These are phyloP conservation scores for Aspergillus vadensis DNA, from an alignment of 2,329 filamentous ascomycete genomes.

Conservation along the genomic window DNA sequence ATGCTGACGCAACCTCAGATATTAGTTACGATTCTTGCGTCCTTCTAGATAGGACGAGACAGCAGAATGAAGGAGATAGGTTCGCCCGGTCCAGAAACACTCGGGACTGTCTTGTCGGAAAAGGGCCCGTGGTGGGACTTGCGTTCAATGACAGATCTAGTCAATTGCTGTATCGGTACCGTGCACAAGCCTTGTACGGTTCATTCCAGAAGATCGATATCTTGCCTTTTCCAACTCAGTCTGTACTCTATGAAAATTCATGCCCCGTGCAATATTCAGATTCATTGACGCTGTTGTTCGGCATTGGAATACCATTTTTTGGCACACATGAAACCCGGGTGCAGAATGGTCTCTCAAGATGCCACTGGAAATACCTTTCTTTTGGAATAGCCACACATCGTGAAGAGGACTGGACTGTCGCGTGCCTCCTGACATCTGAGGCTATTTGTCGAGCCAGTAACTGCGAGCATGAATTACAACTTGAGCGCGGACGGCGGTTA, in stretches of 20 bases:
- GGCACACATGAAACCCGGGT: slow-evolving; percentile 34
- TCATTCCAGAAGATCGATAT: slow-evolving; percentile 35
- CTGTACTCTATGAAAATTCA: slow-evolving; percentile 26
- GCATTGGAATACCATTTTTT: slow-evolving; percentile 45
- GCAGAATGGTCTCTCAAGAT: slow-evolving; percentile 21
- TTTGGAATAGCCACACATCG: slow-evolving; percentile 41
- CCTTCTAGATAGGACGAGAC: slow-evolving; percentile 20
- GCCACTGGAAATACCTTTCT: slow-evolving; percentile 45
- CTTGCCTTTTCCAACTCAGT: slow-evolving; percentile 12
- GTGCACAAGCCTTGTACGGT: slow-evolving; percentile 37
- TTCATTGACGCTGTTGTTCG: slow-evolving; percentile 34
- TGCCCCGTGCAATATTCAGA: slow-evolving; percentile 29
- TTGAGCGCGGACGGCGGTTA: slow-evolving; percentile 45
- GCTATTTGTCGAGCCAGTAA: slow-evolving; percentile 26
- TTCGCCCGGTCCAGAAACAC: slow-evolving; percentile 1
- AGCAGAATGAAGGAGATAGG: background rate
- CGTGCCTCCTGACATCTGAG: slow-evolving; percentile 42
- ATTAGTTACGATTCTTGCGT: slow-evolving; percentile 21
- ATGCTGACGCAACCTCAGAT: slow-evolving; percentile 21
- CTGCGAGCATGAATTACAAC: slow-evolving; percentile 40
- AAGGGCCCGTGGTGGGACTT: slow-evolving; percentile 32
- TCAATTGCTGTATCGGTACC: slow-evolving; percentile 41
- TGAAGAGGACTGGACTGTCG: slow-evolving; percentile 37
- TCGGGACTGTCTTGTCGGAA: slow-evolving; percentile 3
- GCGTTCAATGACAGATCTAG: slow-evolving; percentile 39